Conservation (phyloP, 768 basidiomycete genomes). For the Imleria badia region DNA sequence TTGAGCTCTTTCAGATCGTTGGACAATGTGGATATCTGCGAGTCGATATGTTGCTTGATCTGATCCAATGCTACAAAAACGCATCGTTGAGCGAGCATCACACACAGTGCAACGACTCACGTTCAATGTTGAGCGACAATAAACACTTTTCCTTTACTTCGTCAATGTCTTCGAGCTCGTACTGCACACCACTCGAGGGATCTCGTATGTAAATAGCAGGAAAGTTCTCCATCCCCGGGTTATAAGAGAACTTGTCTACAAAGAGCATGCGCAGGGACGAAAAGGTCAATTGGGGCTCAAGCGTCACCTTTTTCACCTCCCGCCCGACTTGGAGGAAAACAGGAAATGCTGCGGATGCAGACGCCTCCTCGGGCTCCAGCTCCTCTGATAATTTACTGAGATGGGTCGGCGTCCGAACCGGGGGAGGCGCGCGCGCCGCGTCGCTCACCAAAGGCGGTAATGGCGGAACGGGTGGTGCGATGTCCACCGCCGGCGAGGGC, state of each 20-base stretch:
- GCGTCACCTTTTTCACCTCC: constrained; percentile 82
- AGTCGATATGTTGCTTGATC: constrained; percentile 97
- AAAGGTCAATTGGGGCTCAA: constrained; percentile 73
- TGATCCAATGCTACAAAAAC: constrained; percentile 81
- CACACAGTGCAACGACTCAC: constrained; percentile 51
- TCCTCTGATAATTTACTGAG: constrained; percentile 22
- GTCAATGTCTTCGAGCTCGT: constrained; percentile 92
- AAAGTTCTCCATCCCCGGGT: constrained; percentile 89
- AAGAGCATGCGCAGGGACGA: constrained; percentile 81
- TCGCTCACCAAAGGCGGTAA: constrained; percentile 50
- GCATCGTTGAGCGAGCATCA: constrained; percentile 6
- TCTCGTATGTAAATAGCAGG: constrained; percentile 96
- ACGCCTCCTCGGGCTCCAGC: constrained; percentile 19
- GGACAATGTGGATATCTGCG: constrained; percentile 80
- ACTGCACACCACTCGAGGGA: constrained; percentile 88
- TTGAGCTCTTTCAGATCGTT: constrained; percentile 91
- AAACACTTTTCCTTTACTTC: constrained; percentile 89
- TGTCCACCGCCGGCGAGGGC: constrained; percentile 32
- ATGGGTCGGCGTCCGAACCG: not conserved
- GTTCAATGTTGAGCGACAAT: constrained; percentile 93
- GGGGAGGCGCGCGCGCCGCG: constrained; percentile 19
- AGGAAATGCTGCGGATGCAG: constrained; percentile 41
- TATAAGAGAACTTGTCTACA: constrained; percentile 93
- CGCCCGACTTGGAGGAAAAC: constrained; percentile 89
- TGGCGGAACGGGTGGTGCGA: constrained; percentile 43